Percentiles rank a stretch among this genome's conserved stretches.
Evolutionary conservation across 257 asterid genomes (phyloP).

Genomic region (Przewalskia tangutica): DNA sequence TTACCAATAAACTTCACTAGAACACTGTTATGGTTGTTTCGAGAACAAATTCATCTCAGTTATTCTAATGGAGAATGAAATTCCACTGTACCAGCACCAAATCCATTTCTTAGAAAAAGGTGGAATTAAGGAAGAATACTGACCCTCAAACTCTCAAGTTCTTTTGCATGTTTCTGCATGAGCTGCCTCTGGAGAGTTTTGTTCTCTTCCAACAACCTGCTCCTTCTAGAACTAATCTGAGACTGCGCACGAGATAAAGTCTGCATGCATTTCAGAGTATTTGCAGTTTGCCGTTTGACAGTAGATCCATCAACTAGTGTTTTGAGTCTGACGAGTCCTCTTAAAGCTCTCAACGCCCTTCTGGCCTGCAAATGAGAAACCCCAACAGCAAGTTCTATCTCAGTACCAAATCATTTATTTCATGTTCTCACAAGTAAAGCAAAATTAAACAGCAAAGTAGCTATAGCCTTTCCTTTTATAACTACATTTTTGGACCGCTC

Average conservation of each 20-base stretch:
- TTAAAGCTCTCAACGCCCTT: constrained; percentile 10
- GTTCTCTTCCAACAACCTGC: constrained; percentile 12
- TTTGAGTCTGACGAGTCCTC: constrained; percentile 12
- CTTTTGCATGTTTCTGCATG: constrained; percentile 16
- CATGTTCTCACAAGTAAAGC: not conserved
- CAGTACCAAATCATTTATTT: not conserved
- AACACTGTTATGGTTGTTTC: not conserved
- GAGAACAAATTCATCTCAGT: not conserved
- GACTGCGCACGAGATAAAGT: constrained; percentile 9
- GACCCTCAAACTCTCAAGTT: constrained; percentile 14
- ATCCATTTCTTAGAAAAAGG: not conserved
- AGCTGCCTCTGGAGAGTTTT: constrained; percentile 13
- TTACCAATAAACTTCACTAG: not conserved
- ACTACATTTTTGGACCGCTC: no score
- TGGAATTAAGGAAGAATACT: not conserved
- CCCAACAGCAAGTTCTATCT: not conserved
- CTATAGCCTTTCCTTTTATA: not conserved
- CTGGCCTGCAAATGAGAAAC: constrained; percentile 4
- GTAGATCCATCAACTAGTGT: constrained; percentile 10
- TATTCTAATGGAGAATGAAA: not conserved
- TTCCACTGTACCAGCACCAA: not conserved
- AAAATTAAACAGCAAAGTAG: not conserved
- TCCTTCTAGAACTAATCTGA: constrained; percentile 11
- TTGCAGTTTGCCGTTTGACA: constrained; percentile 12
- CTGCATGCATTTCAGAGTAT: constrained; percentile 11